These are phyloP conservation scores for Pichia sp. DNA, from an alignment of 1,139 yeast genomes.

Conservation along the genomic window DNA sequence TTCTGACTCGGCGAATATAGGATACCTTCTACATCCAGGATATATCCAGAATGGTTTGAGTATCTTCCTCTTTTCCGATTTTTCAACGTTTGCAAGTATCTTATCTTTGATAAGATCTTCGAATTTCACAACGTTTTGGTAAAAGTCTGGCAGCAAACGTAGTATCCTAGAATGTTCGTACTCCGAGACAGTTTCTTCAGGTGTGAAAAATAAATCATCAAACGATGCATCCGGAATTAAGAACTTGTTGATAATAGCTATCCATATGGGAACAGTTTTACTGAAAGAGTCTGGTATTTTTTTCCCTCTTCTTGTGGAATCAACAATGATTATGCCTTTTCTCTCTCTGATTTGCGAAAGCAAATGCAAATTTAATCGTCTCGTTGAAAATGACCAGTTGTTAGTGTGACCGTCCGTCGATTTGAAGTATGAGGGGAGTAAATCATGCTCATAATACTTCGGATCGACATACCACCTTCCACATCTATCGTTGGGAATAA, in stretches of 20 bases:
- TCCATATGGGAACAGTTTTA: slow-evolving; percentile 89
- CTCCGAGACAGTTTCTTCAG: slow-evolving; percentile 49
- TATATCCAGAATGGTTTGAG: slow-evolving; percentile 68
- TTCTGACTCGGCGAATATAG: slow-evolving; percentile 7
- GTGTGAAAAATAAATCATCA: slow-evolving; percentile 40
- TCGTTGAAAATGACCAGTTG: slow-evolving; percentile 71
- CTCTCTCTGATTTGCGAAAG: slow-evolving; percentile 41
- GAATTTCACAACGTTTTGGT: slow-evolving; percentile 41
- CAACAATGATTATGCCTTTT: slow-evolving; percentile 61
- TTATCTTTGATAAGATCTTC: slow-evolving; percentile 9
- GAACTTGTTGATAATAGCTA: slow-evolving; percentile 66
- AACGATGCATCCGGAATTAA: slow-evolving; percentile 36
- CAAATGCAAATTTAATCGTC: slow-evolving; percentile 71
- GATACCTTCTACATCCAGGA: slow-evolving; percentile 41
- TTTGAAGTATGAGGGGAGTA: slow-evolving; percentile 59
- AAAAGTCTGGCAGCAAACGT: slow-evolving; percentile 47
- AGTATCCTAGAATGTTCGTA: slow-evolving; percentile 57
- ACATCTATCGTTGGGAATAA: slow-evolving; percentile 77
- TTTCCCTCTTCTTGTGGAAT: slow-evolving; percentile 83
- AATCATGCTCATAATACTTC: slow-evolving; percentile 27
- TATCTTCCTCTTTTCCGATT: slow-evolving; percentile 27
- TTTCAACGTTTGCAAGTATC: neutral
- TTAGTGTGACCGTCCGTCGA: slow-evolving; percentile 87
- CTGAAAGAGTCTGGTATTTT: slow-evolving; percentile 80
- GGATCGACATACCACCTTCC: slow-evolving; percentile 77